A percentile compares a stretch with the other conserved stretches of the same genome.
phyloP scores from a whole-genome alignment of 164 flowering plant species.

The Litsea cubeba region DNA sequence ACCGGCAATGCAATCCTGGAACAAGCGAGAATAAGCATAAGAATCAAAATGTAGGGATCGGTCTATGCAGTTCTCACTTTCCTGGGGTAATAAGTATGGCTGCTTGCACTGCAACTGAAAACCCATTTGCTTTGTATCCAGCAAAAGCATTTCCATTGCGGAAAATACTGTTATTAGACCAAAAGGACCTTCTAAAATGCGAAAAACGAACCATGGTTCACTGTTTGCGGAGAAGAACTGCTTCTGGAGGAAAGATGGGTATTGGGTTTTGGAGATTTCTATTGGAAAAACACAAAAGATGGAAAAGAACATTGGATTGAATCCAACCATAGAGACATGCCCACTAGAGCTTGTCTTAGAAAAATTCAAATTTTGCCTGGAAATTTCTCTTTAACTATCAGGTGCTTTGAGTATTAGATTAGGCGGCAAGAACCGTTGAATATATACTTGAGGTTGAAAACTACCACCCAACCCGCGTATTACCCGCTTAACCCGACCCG shows the following conservation, averaged over 20 bases:
- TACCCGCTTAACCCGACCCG: too few relatives aligned
- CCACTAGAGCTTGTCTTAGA: not conserved
- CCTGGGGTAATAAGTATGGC: constrained; percentile 9
- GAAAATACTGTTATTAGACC: not conserved
- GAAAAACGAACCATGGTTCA: constrained; percentile 19
- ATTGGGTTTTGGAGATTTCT: too few relatives aligned
- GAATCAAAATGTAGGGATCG: constrained; percentile 15
- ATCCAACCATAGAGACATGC: not conserved
- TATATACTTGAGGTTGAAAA: too few relatives aligned
- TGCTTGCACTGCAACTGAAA: constrained; percentile 17
- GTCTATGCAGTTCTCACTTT: not conserved
- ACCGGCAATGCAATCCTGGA: constrained; percentile 26
- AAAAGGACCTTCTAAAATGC: constrained; percentile 6
- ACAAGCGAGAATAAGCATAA: constrained; percentile 13
- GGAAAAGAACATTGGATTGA: not conserved
- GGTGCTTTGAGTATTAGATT: too few relatives aligned
- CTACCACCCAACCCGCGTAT: too few relatives aligned
- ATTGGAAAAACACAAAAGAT: too few relatives aligned
- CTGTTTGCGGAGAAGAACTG: not conserved
- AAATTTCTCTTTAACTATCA: too few relatives aligned
- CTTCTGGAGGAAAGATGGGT: too few relatives aligned
- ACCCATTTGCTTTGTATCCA: constrained; percentile 11
- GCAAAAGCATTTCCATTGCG: not conserved
- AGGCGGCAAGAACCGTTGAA: too few relatives aligned
- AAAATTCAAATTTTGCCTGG: too few relatives aligned